Percentiles rank a stretch among this genome's conserved stretches.
phyloP scores from a whole-genome alignment of 768 basidiomycete genomes.

The Leucogyrophana mollusca region DNA sequence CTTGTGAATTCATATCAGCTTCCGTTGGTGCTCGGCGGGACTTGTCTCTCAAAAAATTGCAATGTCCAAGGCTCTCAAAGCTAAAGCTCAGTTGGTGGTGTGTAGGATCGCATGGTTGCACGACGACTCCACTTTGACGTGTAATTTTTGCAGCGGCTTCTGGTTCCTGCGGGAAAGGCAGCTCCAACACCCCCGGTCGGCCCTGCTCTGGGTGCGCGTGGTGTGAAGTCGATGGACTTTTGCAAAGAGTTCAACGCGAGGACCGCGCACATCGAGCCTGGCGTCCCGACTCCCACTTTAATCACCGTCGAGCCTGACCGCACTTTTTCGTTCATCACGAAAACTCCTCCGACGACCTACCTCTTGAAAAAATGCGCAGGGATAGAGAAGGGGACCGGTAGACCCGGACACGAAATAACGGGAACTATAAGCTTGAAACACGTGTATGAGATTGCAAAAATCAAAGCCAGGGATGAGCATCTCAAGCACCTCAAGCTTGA shows the following conservation, averaged over 20 bases:
- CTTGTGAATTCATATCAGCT: too few species aligned
- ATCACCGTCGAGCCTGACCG: conserved; percentile 95
- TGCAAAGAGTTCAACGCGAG: conserved; percentile 99
- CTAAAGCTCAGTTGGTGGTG: conserved; percentile 76
- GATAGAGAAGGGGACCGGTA: conserved; percentile 86
- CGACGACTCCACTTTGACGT: too few species aligned
- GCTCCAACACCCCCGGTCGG: conserved; percentile 96
- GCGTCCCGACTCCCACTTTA: conserved; percentile 86
- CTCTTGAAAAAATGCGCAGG: conserved; percentile 90
- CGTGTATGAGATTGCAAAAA: conserved; percentile 97
- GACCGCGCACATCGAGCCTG: conserved; percentile 82
- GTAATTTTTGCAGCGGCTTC: conserved; percentile 57
- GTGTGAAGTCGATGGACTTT: conserved; percentile 99
- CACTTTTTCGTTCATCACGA: conserved; percentile 89
- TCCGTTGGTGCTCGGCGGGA: too few species aligned
- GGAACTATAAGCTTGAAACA: conserved; percentile 93
- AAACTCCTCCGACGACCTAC: conserved; percentile 87
- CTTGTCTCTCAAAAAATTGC: not conserved
- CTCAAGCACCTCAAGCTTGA: conserved; percentile 85
- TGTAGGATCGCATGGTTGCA: conserved; percentile 25
- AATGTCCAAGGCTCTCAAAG: conserved; percentile 71
- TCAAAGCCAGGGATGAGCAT: conserved; percentile 90
- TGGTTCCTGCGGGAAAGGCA: conserved; percentile 92
- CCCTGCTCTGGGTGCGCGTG: conserved; percentile 95
- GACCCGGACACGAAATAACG: conserved; percentile 73